Evolutionary conservation across 2,329 filamentous ascomycete genomes (phyloP), one percentile per base, ranked within the genome.

Genomic region (Fusarium irregulare): DNA sequence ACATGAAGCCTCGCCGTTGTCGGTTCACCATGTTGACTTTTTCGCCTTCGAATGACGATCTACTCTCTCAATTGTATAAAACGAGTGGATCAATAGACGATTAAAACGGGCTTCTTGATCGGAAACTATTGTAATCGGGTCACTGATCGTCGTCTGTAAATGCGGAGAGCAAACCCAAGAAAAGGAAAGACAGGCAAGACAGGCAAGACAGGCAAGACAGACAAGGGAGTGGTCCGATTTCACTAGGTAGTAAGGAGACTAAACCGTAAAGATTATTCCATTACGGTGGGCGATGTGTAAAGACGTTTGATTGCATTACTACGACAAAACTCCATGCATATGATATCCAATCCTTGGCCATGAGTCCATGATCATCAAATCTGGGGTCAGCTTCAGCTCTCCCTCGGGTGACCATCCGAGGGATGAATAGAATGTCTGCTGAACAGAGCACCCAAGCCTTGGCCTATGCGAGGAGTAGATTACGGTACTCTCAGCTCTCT

Each of bases 261-360:
- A 56, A 45, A 20, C 57, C 11, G 25, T 21, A 64, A 64, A 57
- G 50, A 64, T 49, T 66, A 66, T 66, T 66, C 37, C 55, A 70
- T 70, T 70, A 70, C 66, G 23, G 61, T 47, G 66, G 50, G 21
- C 63, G 37, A 70, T 70, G 67, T 71, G 67, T 70, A 70, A 70
- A 67, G 32, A 44, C 44, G 51, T 53, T 64, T 49, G 67, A 70
- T 70, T 71, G 32, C 58, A 70, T 70, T 68, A 70, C 67, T 55
- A 68, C 66, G 16, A 46, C 45, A 40, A 66, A 56, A 66, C 55
- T 57, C 32, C 6, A 54, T 40, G 25, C 40, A 32, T 34, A 25
- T 46, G 37, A 48, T 60, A 60, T 37, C 34, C 16, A 37, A 37
- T 37, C 18, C 34, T 37, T 37, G 18, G 34, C 34, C 32, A 37